These are phyloP conservation scores for Pelargonium myrrhifolium DNA, from an alignment of 441 rosid genomes.

Conservation along the genomic window DNA sequence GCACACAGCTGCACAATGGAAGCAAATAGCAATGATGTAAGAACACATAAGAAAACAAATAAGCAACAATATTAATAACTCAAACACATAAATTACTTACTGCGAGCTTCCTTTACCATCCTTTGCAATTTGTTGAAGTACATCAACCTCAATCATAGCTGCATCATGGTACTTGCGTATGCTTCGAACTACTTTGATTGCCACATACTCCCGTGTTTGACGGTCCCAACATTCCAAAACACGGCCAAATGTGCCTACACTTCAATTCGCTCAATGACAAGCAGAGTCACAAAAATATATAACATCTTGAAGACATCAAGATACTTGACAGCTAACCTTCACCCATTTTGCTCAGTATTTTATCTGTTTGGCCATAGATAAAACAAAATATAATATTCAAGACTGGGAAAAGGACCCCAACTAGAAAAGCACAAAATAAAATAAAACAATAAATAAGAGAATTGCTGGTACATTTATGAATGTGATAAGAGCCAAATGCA, in stretches of 20 bases:
- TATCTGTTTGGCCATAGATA: slow-evolving; percentile 34
- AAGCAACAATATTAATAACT: slow-evolving; percentile 12
- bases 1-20: slow-evolving; percentile 85
- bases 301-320: background rate
- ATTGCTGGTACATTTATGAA: no score
- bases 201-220: slow-evolving; percentile 65
- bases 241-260: slow-evolving; percentile 78
- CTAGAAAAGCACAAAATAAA: no score
- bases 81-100: slow-evolving; percentile 35
- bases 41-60: slow-evolving; percentile 30
- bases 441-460: no score
- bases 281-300: no score
- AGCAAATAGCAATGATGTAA: slow-evolving; percentile 57
- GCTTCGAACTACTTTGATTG: slow-evolving; percentile 77
- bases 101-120: slow-evolving; percentile 61
- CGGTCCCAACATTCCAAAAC: slow-evolving; percentile 80
- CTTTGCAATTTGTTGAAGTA: slow-evolving; percentile 70
- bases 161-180: slow-evolving; percentile 82
- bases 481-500: no score
- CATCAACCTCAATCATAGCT: slow-evolving; percentile 86
- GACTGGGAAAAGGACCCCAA: no score
- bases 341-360: slow-evolving; percentile 80
- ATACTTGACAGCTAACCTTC: slow-evolving; percentile 56
- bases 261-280: no score
- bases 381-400: no score